Conservation (phyloP, 805 yeast species). For the Saccharomycopsis selenospora region DNA sequence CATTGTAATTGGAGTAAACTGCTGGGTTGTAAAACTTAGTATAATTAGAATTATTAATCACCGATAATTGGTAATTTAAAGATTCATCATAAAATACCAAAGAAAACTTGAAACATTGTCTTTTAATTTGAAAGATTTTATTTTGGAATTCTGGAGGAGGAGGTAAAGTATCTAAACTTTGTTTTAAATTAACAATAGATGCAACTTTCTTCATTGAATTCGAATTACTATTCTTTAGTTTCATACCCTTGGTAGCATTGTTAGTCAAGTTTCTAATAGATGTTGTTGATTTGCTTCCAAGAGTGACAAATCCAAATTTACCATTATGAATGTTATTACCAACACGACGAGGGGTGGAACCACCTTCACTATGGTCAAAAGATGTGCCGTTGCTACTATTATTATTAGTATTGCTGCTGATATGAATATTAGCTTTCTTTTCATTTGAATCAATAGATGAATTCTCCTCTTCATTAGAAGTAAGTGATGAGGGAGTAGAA, state of each 20-base stretch:
- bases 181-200: background rate
- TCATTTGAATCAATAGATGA: background rate
- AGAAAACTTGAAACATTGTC: constrained; percentile 43
- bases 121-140: constrained; percentile 37
- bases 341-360: background rate
- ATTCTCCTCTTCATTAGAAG: constrained; percentile 3
- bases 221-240: background rate
- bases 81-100: constrained; percentile 38
- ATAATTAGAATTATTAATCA: constrained; percentile 21
- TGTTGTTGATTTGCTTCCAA: background rate
- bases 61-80: constrained; percentile 28
- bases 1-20: constrained; percentile 10
- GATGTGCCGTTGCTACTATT: background rate
- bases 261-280: background rate
- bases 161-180: constrained; percentile 24
- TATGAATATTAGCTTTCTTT: background rate
- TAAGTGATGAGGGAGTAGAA: constrained; percentile 1
- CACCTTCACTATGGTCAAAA: background rate
- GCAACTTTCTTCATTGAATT: background rate
- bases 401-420: background rate
- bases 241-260: background rate
- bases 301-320: background rate
- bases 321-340: too few relatives aligned
- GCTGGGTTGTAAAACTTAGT: constrained; percentile 14
- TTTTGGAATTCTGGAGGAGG: constrained; percentile 40